phyloP scores from a whole-genome alignment of 306 rosid species.

The Castanopsis chinensis region DNA sequence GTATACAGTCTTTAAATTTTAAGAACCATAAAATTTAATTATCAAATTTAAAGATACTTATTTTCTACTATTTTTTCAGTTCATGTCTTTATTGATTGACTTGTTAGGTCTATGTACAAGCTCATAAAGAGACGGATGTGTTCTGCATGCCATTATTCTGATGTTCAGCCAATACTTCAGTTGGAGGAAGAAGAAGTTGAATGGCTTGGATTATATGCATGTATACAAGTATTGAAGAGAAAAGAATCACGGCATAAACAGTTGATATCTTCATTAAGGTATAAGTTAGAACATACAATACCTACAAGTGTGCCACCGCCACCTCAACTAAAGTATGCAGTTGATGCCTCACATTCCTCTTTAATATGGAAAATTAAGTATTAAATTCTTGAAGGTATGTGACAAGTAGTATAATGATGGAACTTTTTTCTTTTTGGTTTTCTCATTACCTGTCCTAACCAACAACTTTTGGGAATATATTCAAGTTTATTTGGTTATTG shows the following conservation, averaged over 20 bases:
- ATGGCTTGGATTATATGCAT: conserved; percentile 89
- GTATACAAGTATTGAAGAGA: conserved; percentile 54
- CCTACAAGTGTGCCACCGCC: conserved; percentile 40
- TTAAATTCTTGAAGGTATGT: conserved; percentile 42
- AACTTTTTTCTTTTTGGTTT: conserved; percentile 3
- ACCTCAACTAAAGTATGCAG: conserved; percentile 57
- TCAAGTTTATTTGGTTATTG: background rate
- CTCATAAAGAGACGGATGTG: conserved; percentile 68
- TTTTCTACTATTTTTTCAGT: background rate
- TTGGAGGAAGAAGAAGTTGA: conserved; percentile 64
- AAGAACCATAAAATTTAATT: background rate
- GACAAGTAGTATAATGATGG: background rate
- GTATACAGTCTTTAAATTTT: background rate
- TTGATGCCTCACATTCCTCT: conserved; percentile 60
- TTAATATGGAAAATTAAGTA: conserved; percentile 72
- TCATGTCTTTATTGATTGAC: conserved; percentile 19
- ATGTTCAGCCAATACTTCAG: conserved; percentile 46
- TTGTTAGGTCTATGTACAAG: conserved; percentile 55
- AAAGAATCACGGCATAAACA: conserved; percentile 64
- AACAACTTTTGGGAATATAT: background rate
- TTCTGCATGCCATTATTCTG: conserved; percentile 26
- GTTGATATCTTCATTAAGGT: conserved; percentile 51
- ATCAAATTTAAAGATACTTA: background rate
- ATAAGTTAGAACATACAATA: conserved; percentile 41
- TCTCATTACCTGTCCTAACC: background rate